A percentile compares a stretch with the other conserved stretches of the same genome.
phyloP scores from a whole-genome alignment of 108 stramenopile species.

The Cyclostephanos invisitatus region DNA sequence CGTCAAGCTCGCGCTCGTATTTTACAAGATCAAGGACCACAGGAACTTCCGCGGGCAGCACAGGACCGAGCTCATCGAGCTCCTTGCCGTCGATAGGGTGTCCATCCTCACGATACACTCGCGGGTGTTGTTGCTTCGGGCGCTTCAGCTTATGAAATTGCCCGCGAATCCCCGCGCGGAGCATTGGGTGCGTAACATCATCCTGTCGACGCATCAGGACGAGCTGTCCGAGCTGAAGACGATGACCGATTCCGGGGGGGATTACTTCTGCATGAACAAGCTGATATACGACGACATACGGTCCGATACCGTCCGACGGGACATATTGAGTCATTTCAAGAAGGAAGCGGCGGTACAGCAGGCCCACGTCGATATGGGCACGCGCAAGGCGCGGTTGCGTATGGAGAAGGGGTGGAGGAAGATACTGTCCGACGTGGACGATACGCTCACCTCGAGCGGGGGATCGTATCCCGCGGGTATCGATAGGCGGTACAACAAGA shows the following conservation, averaged over 20 bases:
- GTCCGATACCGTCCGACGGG: conserved; percentile 80
- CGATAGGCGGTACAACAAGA: conserved; percentile 83
- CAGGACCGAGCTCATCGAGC: conserved; percentile 84
- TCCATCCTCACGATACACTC: conserved; percentile 73
- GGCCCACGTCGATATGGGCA: conserved; percentile 77
- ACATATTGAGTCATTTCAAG: conserved; percentile 90
- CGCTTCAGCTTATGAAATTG: conserved; percentile 81
- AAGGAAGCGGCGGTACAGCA: conserved; percentile 93
- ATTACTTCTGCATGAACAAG: conserved; percentile 92
- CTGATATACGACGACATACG: conserved; percentile 95
- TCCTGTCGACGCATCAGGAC: conserved; percentile 89
- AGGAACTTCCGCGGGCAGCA: conserved; percentile 80
- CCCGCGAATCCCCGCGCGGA: conserved; percentile 87
- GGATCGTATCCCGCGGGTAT: conserved; percentile 96
- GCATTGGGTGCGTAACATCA: conserved; percentile 91
- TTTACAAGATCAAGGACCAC: conserved; percentile 98
- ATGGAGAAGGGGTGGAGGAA: conserved; percentile 90
- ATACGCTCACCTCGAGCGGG: conserved; percentile 93
- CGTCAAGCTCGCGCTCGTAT: conserved; percentile 87
- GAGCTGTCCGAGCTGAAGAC: conserved; percentile 94
- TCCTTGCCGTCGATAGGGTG: conserved; percentile 85
- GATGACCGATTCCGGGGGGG: conserved; percentile 91
- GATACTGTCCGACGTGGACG: conserved; percentile 97
- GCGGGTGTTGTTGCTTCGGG: conserved; percentile 79
- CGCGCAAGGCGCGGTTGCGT: conserved; percentile 49